These are phyloP conservation scores for Nepenthes alata DNA, from an alignment of 179 eudicot genomes.

Conservation along the genomic window DNA sequence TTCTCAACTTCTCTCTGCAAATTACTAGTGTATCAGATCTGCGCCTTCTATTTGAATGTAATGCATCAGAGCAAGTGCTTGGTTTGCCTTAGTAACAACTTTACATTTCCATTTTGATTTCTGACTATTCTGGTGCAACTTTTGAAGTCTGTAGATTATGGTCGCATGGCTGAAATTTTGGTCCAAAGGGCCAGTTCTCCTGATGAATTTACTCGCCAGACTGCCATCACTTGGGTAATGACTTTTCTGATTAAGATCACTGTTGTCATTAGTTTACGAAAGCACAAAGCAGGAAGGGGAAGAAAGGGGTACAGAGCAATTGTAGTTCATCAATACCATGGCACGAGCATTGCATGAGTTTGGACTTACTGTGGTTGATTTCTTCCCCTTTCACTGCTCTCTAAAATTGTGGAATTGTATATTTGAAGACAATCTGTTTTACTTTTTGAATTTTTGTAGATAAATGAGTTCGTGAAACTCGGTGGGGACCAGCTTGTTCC, in stretches of 20 bases:
- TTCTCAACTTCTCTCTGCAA: too few species aligned
- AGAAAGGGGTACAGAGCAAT: too few species aligned
- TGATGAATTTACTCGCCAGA: constrained; percentile 90
- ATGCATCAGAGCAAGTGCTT: too few species aligned
- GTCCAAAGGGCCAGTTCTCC: constrained; percentile 85
- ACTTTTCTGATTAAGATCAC: neutral
- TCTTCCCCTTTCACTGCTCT: too few species aligned
- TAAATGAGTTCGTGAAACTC: constrained; percentile 92
- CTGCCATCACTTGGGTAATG: constrained; percentile 96
- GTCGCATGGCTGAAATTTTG: constrained; percentile 98
- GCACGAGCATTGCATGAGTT: neutral
- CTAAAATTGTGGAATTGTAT: too few species aligned
- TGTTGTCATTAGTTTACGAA: too few species aligned
- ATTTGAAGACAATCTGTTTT: neutral
- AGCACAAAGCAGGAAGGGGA: too few species aligned
- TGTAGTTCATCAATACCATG: neutral
- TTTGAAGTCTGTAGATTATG: constrained; percentile 98
- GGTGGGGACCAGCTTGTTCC: constrained; percentile 97
- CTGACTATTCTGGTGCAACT: constrained; percentile 28
- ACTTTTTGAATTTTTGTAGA: constrained; percentile 33
- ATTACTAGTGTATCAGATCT: too few species aligned
- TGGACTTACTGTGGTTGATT: too few species aligned
- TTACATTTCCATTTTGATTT: constrained; percentile 8
- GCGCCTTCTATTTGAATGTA: too few species aligned
- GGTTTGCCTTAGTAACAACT: neutral